Percentiles rank a stretch among this genome's conserved stretches.
phyloP scores from a whole-genome alignment of 169 alveolate species.

The Plasmodium vivax region DNA sequence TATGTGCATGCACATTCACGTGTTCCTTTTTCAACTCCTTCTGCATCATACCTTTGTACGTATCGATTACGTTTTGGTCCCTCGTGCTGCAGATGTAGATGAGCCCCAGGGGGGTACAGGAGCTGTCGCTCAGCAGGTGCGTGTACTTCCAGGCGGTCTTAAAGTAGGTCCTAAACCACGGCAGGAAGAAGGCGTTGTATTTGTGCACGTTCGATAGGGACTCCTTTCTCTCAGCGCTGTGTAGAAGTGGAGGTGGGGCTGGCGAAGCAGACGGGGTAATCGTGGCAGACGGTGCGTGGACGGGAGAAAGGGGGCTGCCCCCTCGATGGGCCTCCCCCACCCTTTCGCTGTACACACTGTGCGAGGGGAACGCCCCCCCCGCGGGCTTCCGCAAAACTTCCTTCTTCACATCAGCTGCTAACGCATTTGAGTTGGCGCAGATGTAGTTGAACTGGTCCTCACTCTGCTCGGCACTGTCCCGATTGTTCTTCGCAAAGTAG shows the following conservation, averaged over 20 bases:
- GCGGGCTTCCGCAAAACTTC: neutral
- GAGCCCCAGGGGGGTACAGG: conserved; percentile 32
- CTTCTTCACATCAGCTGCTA: conserved; percentile 3
- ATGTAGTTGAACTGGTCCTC: conserved; percentile 16
- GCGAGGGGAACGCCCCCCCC: neutral
- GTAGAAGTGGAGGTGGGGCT: neutral
- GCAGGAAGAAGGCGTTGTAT: conserved; percentile 61
- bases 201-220: conserved; percentile 14
- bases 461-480: neutral
- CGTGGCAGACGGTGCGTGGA: neutral
- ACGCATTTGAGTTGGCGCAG: conserved; percentile 33
- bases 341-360: neutral
- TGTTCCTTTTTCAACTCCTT: conserved; percentile 7
- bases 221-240: neutral
- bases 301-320: neutral
- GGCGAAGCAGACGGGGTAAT: neutral
- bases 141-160: conserved; percentile 54
- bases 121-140: conserved; percentile 14
- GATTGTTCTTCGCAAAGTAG: conserved; percentile 41
- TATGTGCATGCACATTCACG: neutral
- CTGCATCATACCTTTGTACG: conserved; percentile 40
- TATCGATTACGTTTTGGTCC: conserved; percentile 25
- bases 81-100: conserved; percentile 48
- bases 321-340: neutral
- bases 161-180: conserved; percentile 54